Percentiles rank a stretch among this genome's conserved stretches.
Evolutionary conservation across 2,329 filamentous ascomycete genomes (phyloP).

Genomic region (Elsinoe ampelina): DNA sequence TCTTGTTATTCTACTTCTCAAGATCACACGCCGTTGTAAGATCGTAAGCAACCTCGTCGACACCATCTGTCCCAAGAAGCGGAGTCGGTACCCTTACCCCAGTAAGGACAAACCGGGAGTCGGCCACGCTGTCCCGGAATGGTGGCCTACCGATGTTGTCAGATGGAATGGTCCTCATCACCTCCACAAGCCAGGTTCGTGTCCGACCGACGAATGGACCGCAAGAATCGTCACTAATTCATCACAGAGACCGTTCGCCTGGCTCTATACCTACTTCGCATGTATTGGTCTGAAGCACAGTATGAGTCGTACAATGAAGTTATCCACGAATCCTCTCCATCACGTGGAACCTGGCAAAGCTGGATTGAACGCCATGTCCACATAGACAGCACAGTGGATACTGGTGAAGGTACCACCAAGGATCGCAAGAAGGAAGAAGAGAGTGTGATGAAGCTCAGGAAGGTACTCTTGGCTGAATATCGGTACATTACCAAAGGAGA

Average conservation of each 20-base stretch:
- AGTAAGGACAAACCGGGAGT: not conserved
- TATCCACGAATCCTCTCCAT: not conserved
- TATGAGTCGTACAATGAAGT: conserved; percentile 10
- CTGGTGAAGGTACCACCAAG: not conserved
- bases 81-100: conserved; percentile 60
- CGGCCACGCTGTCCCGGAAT: not conserved
- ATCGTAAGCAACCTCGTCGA: conserved; percentile 69
- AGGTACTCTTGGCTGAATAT: not conserved
- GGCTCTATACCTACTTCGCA: conserved; percentile 12
- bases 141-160: not conserved
- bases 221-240: conserved; percentile 13
- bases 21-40: conserved; percentile 40
- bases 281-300: conserved; percentile 13
- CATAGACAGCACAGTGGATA: no score
- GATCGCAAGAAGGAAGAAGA: not conserved
- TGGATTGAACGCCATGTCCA: not conserved
- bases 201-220: not conserved
- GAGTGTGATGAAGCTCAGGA: not conserved
- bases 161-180: conserved; percentile 55
- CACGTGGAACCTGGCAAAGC: not conserved
- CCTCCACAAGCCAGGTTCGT: conserved; percentile 54
- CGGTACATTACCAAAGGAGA: not conserved
- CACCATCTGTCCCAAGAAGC: conserved; percentile 66
- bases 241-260: conserved; percentile 13
- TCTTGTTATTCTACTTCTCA: not conserved